Evolutionary conservation across 768 basidiomycete genomes (phyloP), one percentile per base, ranked within the genome.

Genomic region (Lactarius hatsudake): DNA sequence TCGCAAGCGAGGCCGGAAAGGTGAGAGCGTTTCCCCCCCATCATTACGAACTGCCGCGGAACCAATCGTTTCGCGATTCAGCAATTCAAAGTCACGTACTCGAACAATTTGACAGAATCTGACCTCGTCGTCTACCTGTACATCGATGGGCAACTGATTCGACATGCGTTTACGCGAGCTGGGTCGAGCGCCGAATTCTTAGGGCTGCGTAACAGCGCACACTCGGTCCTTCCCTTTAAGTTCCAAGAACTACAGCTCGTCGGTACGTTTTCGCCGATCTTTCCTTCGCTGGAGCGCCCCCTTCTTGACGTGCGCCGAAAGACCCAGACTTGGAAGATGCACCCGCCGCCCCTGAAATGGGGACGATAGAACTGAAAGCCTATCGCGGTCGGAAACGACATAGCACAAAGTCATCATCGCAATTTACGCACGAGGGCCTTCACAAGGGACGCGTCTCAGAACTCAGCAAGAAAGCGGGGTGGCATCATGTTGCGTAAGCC

Each of bases 381-480:
- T 67, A 36, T 56, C 66, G 66, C 23, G 38, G 58, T 58, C 32
- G 28, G 28, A 30, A 30, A 30, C 28, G 1, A 36, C 23, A 5
- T 10, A n/a, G 7, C 10, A 8, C 13, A 1, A 20, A 28, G 23
- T 1, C 26, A 18, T 9, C 1, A 12, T 2, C 13, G 12, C 12
- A 1, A 3, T 13, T 18, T 20, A 0, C 4, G 20, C 1, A 2
- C 0, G 2, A 55, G 1, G 59, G n/a, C 13, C 20, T 67, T 18
- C 62, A 67, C 53, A 0, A 8, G 7, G 62, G 66, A 13, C 62
- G 62, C 15, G 54, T 67, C 34, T 67, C 66, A n/a, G 62, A 67
- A 34, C 62, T 43, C 40, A 67, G 66, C 51, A 67, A 67, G 59
- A 64, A 67, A 53, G 66, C 62, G 6, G 66, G 66, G n/a, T 67